These are phyloP conservation scores for Aureobasidium sp. DNA, from an alignment of 2,329 filamentous ascomycete species.

Conservation along the genomic window DNA sequence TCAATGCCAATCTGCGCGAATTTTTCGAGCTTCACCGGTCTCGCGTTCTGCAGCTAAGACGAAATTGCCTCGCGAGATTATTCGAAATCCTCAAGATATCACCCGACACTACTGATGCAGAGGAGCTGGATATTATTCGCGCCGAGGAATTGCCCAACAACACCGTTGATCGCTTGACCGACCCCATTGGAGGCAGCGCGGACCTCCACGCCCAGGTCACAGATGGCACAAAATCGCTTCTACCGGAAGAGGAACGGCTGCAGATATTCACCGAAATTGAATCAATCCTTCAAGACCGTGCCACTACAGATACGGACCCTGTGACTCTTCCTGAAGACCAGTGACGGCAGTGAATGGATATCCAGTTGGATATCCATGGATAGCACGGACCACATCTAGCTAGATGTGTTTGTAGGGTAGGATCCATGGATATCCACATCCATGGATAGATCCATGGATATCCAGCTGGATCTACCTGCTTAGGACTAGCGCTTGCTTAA, in stretches of 20 bases:
- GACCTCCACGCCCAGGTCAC: background rate
- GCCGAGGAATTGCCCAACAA: background rate
- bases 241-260: background rate
- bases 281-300: background rate
- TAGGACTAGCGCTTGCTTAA: no score
- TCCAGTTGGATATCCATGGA: no score
- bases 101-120: background rate
- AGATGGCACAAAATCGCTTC: background rate
- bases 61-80: background rate
- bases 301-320: background rate
- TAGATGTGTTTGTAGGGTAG: no score
- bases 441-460: no score
- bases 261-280: background rate
- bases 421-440: no score
- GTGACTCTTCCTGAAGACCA: background rate
- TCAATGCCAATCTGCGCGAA: background rate
- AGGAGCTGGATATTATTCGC: background rate
- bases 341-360: no score
- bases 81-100: background rate
- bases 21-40: background rate
- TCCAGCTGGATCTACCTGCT: no score
- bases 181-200: background rate
- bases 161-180: background rate
- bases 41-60: background rate
- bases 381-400: no score